phyloP scores from a whole-genome alignment of 805 yeast species.

The Lachancea cidri region DNA sequence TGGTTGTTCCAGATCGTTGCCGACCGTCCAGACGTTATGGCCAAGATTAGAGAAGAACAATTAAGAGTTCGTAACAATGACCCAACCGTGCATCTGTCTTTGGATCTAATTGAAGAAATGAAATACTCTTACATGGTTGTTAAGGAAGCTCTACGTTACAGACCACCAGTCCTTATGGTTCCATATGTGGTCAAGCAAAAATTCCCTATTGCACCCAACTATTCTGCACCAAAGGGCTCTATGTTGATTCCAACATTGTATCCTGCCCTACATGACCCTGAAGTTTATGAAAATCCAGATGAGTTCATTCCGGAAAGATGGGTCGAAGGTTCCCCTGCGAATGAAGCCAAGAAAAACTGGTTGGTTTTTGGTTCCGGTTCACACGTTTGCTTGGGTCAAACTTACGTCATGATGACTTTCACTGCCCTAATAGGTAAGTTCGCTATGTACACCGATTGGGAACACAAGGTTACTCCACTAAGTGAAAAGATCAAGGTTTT shows the following conservation, averaged over 20 bases:
- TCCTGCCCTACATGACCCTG: conserved; percentile 96
- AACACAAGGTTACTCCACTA: conserved; percentile 74
- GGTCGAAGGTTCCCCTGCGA: conserved; percentile 72
- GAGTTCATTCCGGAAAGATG: conserved; percentile 95
- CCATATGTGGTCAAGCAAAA: conserved; percentile 88
- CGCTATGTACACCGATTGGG: conserved; percentile 70
- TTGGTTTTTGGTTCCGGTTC: conserved; percentile 96
- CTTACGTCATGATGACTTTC: conserved; percentile 85
- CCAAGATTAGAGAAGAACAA: conserved; percentile 89
- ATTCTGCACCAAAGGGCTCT: conserved; percentile 93
- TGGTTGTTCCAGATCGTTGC: conserved; percentile 97
- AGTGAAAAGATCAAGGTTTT: conserved; percentile 93
- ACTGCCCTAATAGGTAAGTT: conserved; percentile 90
- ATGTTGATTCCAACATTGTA: conserved; percentile 95
- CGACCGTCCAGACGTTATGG: conserved; percentile 88
- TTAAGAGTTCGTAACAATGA: conserved; percentile 74
- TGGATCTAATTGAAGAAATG: conserved; percentile 82
- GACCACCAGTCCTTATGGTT: conserved; percentile 98
- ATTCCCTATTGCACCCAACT: conserved; percentile 76
- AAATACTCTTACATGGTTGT: conserved; percentile 85
- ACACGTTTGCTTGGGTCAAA: conserved; percentile 93
- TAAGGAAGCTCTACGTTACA: conserved; percentile 84
- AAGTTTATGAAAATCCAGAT: conserved; percentile 92
- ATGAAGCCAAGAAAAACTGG: conserved; percentile 83
- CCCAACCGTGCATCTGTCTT: conserved; percentile 51